These are phyloP conservation scores for Polyporus tsugae DNA, from an alignment of 1,284 basidiomycete species.

Conservation along the genomic window DNA sequence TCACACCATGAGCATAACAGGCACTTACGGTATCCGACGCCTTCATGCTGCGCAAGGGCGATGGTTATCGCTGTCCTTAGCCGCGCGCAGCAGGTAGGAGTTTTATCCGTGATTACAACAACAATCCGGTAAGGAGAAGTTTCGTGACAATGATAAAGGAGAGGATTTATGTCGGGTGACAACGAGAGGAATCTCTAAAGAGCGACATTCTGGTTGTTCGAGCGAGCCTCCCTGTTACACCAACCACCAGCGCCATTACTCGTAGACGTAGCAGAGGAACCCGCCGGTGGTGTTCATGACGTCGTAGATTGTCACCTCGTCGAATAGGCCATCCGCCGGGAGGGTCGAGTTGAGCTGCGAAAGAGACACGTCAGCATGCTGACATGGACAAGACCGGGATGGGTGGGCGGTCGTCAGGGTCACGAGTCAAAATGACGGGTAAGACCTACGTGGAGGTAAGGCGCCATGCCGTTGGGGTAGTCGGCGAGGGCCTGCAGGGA, in stretches of 20 bases:
- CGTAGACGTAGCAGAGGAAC: conserved; percentile 47
- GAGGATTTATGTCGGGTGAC: background rate
- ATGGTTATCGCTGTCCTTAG: no score
- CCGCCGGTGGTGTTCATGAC: conserved; percentile 46
- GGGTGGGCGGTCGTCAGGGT: no score
- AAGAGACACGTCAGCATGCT: background rate
- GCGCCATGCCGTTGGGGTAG: conserved; percentile 47
- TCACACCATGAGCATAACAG: no score
- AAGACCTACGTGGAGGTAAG: conserved; percentile 40
- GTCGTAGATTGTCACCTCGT: conserved; percentile 39
- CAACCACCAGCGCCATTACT: conserved; percentile 27
- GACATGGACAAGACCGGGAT: background rate
- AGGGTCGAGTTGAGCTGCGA: conserved; percentile 41
- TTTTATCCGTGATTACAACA: no score
- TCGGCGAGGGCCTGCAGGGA: conserved; percentile 36
- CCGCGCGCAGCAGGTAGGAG: no score
- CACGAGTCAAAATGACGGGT: no score
- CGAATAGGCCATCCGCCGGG: conserved; percentile 44
- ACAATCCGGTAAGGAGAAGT: background rate
- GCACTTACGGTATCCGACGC: no score
- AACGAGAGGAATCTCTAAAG: background rate
- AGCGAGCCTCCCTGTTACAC: background rate
- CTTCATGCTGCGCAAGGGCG: no score
- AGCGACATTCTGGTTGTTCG: background rate
- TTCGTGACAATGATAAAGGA: no score